Evolutionary conservation across 2,329 filamentous ascomycete species (phyloP), one percentile per base, ranked within the genome.

Genomic region (Claviceps lovelessii): DNA sequence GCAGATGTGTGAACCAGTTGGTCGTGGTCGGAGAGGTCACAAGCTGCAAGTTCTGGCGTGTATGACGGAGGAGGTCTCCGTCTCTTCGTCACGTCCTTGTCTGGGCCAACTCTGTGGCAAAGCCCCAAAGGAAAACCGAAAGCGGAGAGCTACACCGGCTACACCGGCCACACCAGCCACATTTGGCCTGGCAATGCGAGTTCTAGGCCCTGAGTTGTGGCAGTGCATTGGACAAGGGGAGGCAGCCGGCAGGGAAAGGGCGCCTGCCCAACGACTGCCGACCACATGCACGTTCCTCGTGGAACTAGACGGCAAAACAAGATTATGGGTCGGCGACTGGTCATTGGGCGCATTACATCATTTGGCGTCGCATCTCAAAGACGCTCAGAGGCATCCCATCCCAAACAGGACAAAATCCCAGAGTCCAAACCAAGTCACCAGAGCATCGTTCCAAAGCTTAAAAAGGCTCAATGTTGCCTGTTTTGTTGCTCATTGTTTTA

Each of bases 281-380:
- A 31, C 39, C 50, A 51, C 33, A 33, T 33, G 33, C 33, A 33
- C 39, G 50, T 51, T 39, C 46, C 46, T 48, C 23, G 46, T 33
- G 23, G 23, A n/a, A 41, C 39, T 8, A 41, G 46, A 17, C n/a
- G 45, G n/a, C 29, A 54, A 54, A 54, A 50, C 51, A 53, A 37
- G 37, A 37, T 42, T 28, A 6, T 29, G 29, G 49, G 47, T 49
- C 50, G 15, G 17, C 28, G 45, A 17, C 13, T 31, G 9, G 11
- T 4, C 41, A 17, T 7, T 31, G 9, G 23, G 8, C 41, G 29
- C 55, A 61, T 64, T 64, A 64, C 62, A 63, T 64, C 62, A 64
- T 64, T 64, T 51, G 59, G 31, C 23, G 35, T 52, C 44, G 13
- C 49, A 54, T 48, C 28, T 53, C 10, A 52, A 45, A 50, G 19